phyloP scores from a whole-genome alignment of 164 flowering plant species.

The Magnolia sinica region DNA sequence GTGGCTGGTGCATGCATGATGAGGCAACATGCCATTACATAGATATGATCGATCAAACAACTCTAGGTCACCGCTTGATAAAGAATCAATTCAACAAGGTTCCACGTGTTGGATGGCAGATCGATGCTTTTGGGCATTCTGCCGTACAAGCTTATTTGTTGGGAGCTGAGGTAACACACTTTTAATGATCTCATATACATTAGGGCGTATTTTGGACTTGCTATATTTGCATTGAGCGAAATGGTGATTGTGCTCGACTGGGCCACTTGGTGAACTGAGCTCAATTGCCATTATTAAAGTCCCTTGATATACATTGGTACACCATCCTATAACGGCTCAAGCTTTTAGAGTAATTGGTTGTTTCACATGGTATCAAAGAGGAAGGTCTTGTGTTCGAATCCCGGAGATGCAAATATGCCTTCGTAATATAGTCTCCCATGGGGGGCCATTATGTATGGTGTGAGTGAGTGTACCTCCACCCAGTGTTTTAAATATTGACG shows the following conservation, averaged over 20 bases:
- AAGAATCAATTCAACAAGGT: conserved; percentile 60
- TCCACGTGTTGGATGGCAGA: conserved; percentile 95
- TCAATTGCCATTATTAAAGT: no score
- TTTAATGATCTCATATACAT: background rate
- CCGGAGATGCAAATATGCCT: no score
- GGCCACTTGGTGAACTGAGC: background rate
- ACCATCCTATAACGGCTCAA: no score
- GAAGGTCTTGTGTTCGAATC: no score
- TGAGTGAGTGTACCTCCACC: no score
- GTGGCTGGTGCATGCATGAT: conserved; percentile 98
- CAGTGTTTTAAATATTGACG: no score
- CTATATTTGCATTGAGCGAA: background rate
- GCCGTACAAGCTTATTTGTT: conserved; percentile 90
- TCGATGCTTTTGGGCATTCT: conserved; percentile 96
- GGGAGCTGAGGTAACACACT: conserved; percentile 62
- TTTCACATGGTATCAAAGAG: no score
- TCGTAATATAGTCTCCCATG: no score
- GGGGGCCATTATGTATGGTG: no score
- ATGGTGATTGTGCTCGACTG: background rate
- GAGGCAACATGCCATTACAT: conserved; percentile 88
- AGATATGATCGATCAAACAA: conserved; percentile 96
- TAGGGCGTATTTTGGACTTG: background rate
- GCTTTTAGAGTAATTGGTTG: no score
- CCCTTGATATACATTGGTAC: no score
- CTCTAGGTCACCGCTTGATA: conserved; percentile 69